Base-by-base conservation (phyloP, 129 eudicot species). In the Ambrosia artemisiifolia region DNA sequence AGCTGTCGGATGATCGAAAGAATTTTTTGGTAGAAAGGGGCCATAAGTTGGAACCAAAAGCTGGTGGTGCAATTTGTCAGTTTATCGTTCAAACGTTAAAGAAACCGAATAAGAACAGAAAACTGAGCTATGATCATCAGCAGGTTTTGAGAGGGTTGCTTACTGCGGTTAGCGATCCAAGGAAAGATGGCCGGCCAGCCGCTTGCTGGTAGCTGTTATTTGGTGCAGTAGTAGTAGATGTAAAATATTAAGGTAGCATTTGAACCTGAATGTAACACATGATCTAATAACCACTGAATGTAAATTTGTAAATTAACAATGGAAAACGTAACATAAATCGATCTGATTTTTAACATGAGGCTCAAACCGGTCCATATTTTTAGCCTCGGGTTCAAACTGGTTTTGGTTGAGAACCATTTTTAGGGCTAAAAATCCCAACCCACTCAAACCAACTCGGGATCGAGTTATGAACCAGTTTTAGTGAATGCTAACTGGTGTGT, bases 181-280 rank as follows among this genome's bases (percentile, higher is more conserved):
- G 99, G 71, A 90, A 90, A 85, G 94, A 89, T 70, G 99, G 96
- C 13, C 82, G 69, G 62, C 91, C 99, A 16, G 96, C 96, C n/a
- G 95, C 95, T 34, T 76, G 83, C 18, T 88, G 79, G 82, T 70
- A 17, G 36, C 50, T 9, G 10, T 9, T 50, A 17, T 24, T 50
- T 40, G 18, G 17, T 5, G 14, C 44, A 34, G 50, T 46, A 48
- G 77, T 73, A 20, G 19, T 50, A 20, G 20, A 35, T 20, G 36
- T 56, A 56, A 9, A 20, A 20, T 20, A 24, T 24, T 24, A 20
- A 56, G 63, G 2, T 11, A 6, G 2, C 35, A 56, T 56, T 20
- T 56, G 35, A 56, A 56, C 28, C 63, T 56, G n/a, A 24, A 24
- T 12, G 65, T 38, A 60, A 60, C 42, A 32, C 40, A 1, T 60